phyloP scores from a whole-genome alignment of 2,329 filamentous ascomycete species.

The Fusarium nematophilum region DNA sequence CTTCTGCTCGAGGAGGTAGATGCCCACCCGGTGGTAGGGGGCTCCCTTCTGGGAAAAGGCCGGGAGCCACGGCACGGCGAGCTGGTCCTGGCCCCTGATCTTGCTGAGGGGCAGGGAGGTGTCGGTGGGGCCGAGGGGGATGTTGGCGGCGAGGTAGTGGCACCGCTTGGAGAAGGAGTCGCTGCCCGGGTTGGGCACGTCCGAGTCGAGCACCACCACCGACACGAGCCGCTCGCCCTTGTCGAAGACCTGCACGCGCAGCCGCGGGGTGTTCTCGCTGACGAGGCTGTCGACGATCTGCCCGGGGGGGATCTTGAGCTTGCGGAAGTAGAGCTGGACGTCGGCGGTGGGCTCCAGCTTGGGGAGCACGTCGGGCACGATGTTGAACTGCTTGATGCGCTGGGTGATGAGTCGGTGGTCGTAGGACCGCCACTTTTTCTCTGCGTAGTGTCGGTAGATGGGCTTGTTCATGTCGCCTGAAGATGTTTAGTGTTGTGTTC shows the following conservation, averaged over 20 bases:
- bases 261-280: constrained; percentile 78
- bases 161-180: constrained; percentile 84
- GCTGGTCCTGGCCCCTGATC: constrained; percentile 70
- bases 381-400: constrained; percentile 85
- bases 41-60: constrained; percentile 90
- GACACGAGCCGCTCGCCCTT: constrained; percentile 84
- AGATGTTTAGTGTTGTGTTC: constrained; percentile 18
- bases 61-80: constrained; percentile 84
- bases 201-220: constrained; percentile 87
- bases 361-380: constrained; percentile 89
- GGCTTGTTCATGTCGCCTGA: constrained; percentile 95
- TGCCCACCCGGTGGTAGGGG: constrained; percentile 87
- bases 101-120: constrained; percentile 73
- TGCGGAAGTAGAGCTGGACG: constrained; percentile 83
- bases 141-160: constrained; percentile 84
- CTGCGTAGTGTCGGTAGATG: constrained; percentile 91
- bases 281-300: constrained; percentile 79
- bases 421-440: constrained; percentile 88
- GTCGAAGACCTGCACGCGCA: constrained; percentile 89
- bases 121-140: constrained; percentile 63
- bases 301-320: constrained; percentile 77
- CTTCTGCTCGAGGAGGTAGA: constrained; percentile 86
- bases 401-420: constrained; percentile 83
- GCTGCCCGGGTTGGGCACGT: constrained; percentile 82
- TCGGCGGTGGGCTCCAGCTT: constrained; percentile 82